A percentile compares a stretch with the other conserved stretches of the same genome.
These are phyloP conservation scores for Trypanosoma conorhini DNA, from an alignment of 208 protist species.

Conservation along the genomic window DNA sequence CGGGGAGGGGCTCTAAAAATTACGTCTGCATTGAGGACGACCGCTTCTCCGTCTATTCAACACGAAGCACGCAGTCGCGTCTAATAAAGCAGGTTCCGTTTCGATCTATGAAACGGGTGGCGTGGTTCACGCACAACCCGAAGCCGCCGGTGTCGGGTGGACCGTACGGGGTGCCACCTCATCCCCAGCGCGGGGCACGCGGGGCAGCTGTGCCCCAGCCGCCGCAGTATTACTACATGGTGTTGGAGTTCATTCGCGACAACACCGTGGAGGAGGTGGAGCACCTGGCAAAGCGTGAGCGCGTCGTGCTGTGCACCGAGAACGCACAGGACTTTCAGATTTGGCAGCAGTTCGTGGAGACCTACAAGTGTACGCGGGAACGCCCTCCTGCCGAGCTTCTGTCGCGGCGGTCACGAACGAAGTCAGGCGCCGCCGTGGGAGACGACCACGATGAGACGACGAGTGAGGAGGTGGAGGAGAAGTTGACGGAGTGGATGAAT, in stretches of 20 bases:
- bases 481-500: slow-evolving; percentile 19
- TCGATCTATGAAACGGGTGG: slow-evolving; percentile 71
- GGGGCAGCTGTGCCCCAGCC: slow-evolving; percentile 8
- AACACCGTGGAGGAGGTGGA: slow-evolving; percentile 31
- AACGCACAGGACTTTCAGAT: slow-evolving; percentile 75
- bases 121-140: slow-evolving; percentile 74
- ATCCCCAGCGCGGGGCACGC: background rate
- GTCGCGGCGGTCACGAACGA: slow-evolving; percentile 20
- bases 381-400: slow-evolving; percentile 10
- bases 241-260: slow-evolving; percentile 80
- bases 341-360: slow-evolving; percentile 76
- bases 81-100: slow-evolving; percentile 68
- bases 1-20: slow-evolving; percentile 72
- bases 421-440: background rate
- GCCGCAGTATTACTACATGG: slow-evolving; percentile 73
- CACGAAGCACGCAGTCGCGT: slow-evolving; percentile 44
- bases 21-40: slow-evolving; percentile 70
- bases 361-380: slow-evolving; percentile 48
- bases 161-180: background rate
- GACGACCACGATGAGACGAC: slow-evolving; percentile 64
- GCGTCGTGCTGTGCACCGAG: slow-evolving; percentile 80
- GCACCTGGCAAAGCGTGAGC: slow-evolving; percentile 59
- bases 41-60: slow-evolving; percentile 70
- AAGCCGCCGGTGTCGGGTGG: slow-evolving; percentile 23
- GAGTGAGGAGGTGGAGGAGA: slow-evolving; percentile 50